Base-by-base conservation (phyloP, 441 rosid genomes). In the Eutrema salsugineum region DNA sequence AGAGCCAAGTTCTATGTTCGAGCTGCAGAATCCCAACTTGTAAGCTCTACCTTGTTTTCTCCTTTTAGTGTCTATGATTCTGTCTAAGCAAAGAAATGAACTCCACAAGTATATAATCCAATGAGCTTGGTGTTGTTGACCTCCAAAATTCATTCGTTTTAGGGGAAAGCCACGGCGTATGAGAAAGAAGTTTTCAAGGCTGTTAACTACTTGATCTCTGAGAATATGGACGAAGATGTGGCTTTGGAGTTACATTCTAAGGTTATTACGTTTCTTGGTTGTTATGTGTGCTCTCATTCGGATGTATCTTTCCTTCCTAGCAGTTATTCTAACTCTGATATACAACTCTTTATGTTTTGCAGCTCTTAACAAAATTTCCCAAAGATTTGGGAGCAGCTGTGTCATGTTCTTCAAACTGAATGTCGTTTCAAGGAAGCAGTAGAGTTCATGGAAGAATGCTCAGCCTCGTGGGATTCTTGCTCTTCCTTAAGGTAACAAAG, bases 371-470 rank as follows among this genome's bases (percentile, higher is more conserved):
- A 16, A 62, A 28, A 4, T 62, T 62, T n/a, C 53, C 66, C 3
- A 62, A 33, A 28, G 66, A 62, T 62, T 44, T 24, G 35, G 11
- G 17, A 17, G 78, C 86, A 93, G 97, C 14, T 89, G 50, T 93
- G 96, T 78, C 98, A 93, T 80, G 96, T 88, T 75, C 87, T 87
- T 77, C 97, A 91, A 75, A 84, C 84, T 20, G 68, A 89, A 46
- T 89, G 91, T 35, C 87, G 69, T 35, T 89, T 89, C 77, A 81
- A 76, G 53, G 94, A 93, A 83, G 98, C 96, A 67, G 87, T 93
- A 47, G 82, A 77, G 32, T 89, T 89, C 81, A 91, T 91, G 98
- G 86, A 85, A 83, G 79, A 67, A 79, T 83, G 93, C 76, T 87
- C 97, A 11, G 57, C 81, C 68, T 75, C 93, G 19, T 91, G 97